Conservation (phyloP, 2,329 filamentous ascomycete species). For the Blastomyces emzantsi region DNA sequence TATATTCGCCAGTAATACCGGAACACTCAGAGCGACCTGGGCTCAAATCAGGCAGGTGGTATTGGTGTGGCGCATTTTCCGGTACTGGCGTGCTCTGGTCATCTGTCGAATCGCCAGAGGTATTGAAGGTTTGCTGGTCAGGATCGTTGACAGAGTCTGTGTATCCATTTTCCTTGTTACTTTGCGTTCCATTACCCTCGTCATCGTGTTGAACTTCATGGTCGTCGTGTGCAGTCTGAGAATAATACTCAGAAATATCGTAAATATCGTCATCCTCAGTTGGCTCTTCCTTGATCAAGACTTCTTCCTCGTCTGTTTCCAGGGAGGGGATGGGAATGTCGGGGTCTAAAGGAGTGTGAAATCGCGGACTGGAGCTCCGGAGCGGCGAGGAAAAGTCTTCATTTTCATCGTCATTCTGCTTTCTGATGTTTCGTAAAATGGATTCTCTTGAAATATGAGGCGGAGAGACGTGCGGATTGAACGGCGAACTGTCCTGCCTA, state of each 20-base stretch:
- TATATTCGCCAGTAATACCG: conserved; percentile 30
- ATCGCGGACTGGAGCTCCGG: conserved; percentile 36
- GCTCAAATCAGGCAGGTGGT: conserved; percentile 17
- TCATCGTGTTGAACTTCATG: conserved; percentile 29
- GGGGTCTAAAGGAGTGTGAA: conserved; percentile 59
- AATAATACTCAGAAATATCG: conserved; percentile 58
- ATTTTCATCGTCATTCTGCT: conserved; percentile 43
- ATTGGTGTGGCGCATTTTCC: conserved; percentile 27
- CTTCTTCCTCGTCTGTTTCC: conserved; percentile 58
- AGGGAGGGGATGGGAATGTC: conserved; percentile 85
- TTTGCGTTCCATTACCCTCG: conserved; percentile 50
- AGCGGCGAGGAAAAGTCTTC: conserved; percentile 51
- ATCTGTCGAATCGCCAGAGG: conserved; percentile 22
- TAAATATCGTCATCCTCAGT: conserved; percentile 56
- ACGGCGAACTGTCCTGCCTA: conserved; percentile 49
- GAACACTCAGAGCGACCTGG: conserved; percentile 39
- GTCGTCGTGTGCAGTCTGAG: conserved; percentile 35
- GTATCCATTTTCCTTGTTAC: conserved; percentile 40
- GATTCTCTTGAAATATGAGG: conserved; percentile 86
- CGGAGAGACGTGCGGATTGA: conserved; percentile 51
- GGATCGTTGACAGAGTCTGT: conserved; percentile 6
- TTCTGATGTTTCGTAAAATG: conserved; percentile 77
- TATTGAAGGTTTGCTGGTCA: conserved; percentile 23
- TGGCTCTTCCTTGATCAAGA: conserved; percentile 58
- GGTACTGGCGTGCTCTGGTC: conserved; percentile 28